Evolutionary conservation across 495 filamentous ascomycete genomes (phyloP).

Genomic region (Talaromyces liani): DNA sequence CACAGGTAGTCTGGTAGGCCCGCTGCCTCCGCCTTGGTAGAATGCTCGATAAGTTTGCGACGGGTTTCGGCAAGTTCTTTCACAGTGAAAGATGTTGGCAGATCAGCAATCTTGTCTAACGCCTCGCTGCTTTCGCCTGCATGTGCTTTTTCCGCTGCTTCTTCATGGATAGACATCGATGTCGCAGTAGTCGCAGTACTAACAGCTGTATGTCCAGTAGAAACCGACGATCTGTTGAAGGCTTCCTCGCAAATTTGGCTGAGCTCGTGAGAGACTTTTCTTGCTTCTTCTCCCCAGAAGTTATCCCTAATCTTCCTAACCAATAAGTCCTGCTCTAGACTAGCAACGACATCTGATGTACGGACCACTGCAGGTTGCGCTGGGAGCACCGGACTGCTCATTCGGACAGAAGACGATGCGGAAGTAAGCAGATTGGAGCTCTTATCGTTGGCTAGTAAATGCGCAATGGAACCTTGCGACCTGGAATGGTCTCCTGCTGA

Average conservation of each 20-base stretch:
- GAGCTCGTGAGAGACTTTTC: conserved; percentile 60
- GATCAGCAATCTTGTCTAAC: conserved; percentile 6
- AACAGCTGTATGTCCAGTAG: conserved; percentile 37
- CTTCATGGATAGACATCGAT: conserved; percentile 32
- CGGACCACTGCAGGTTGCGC: conserved; percentile 34
- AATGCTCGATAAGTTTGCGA: conserved; percentile 43
- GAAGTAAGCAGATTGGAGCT: conserved; percentile 1
- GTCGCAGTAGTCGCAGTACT: conserved; percentile 48
- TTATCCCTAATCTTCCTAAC: conserved; percentile 32
- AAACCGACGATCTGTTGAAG: conserved; percentile 65
- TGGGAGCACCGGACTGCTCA: conserved; percentile 31
- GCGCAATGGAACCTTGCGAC: not conserved
- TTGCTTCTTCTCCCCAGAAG: conserved; percentile 52
- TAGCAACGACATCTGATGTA: conserved; percentile 9
- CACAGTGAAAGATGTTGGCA: conserved; percentile 34
- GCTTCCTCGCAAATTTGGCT: conserved; percentile 70
- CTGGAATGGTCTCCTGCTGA: conserved; percentile 10
- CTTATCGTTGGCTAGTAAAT: not conserved
- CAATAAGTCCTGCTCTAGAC: conserved; percentile 13
- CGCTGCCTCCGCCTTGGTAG: conserved; percentile 27
- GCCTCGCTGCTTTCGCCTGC: not conserved
- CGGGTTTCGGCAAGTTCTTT: conserved; percentile 51
- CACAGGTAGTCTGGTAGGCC: conserved; percentile 42
- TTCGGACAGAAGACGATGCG: not conserved
- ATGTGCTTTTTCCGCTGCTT: conserved; percentile 3